Base-by-base conservation (phyloP, 2,329 filamentous ascomycete genomes). In the Calonectria pseudoturangicola region DNA sequence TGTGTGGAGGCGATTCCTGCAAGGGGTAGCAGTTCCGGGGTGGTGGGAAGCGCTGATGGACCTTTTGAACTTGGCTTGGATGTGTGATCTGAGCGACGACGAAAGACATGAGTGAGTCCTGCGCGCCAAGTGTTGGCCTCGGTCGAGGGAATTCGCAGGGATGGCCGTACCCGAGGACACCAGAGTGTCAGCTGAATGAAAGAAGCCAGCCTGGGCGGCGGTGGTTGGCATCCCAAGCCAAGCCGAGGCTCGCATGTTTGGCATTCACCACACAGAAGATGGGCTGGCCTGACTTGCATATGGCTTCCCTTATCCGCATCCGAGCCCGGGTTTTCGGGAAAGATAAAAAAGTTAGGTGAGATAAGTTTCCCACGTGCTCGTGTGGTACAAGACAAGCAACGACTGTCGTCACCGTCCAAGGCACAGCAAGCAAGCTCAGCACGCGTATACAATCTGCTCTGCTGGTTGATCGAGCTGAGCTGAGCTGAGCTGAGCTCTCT, bases 21-120 rank as follows among this genome's bases (percentile, higher is more conserved):
- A 71, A 71, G 68, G 68, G 68, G 62, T 50, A 66, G 68, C 10
- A 60, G 45, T 62, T 45, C 45, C 56, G 62, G 30, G 45, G n/a
- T 25, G 58, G 25, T 43, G 58, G 58, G 41, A 54, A n/a, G 50
- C 15, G 50, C 5, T 6, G 27, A 27, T 16, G 27, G 50, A 16
- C 25, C 13, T 33, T 16, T 54, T 27, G 25, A 54, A 33, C 15
- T 54, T 16, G 50, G 27, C 21, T 21, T 21, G 21, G 21, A 21
- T 21, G 27, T 18, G 54, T 41, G 54, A 60, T 60, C 39, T 60
- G 54, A 12, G 25, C 7, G 4, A 15, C n/a, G 12, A 10, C 21
- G 30, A 33, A 33, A 7, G 28, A 28, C 36, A 39, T 27, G n/a
- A 39, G 33, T 9, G 33, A 36, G 33, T 21, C n/a, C 10, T n/a